Evolutionary conservation across 768 basidiomycete species (phyloP), one percentile per base, ranked within the genome.

Genomic region (Suillus fuscotomentosus): DNA sequence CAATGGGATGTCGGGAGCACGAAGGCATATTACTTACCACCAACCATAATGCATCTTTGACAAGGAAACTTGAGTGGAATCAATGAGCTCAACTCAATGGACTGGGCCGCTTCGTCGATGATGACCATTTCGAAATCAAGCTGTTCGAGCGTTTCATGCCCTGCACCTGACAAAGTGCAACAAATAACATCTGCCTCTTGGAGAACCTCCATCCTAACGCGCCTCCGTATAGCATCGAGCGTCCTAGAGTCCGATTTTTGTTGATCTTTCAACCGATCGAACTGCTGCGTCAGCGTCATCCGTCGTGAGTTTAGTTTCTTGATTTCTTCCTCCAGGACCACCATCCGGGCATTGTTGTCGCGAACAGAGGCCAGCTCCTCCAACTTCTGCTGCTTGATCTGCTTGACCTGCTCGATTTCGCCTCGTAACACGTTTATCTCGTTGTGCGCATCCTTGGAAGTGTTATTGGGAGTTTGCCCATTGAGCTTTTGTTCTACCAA

Each of bases 71-170:
- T 97, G 66, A 99, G 81, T 45, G 97, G 97, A 64, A 99, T 99
- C 66, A 99, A 78, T 9, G 97, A 94, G 67, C 93, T 95, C 48
- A 98, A 82, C 76, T 99, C 97, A 55, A 98, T 91, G 17, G 96
- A 90, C 76, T 99, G 97, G 1, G 97, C 97, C 1, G 97, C 97
- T 76, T 99, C 97, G 71, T 99, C 97, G 65, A 99, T 97, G 74
- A 99, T 88, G 69, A 99, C 85, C 78, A 97, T 92, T 69, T 97
- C 96, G 72, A 98, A 98, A 60, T 96, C 91, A 67, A 93, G 85
- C 42, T 84, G 81, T 63, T 91, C 87, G 48, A 99, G 81, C 55
- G 84, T 83, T 17, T 97, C 96, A 67, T 97, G 93, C 5, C 96
- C 97, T 20, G 97, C 84, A 39, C 97, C 97, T 8, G 97, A 94